Evolutionary conservation across 345 rosid genomes (phyloP), one percentile per base, ranked within the genome.

Genomic region (Schrenkiella parvula): DNA sequence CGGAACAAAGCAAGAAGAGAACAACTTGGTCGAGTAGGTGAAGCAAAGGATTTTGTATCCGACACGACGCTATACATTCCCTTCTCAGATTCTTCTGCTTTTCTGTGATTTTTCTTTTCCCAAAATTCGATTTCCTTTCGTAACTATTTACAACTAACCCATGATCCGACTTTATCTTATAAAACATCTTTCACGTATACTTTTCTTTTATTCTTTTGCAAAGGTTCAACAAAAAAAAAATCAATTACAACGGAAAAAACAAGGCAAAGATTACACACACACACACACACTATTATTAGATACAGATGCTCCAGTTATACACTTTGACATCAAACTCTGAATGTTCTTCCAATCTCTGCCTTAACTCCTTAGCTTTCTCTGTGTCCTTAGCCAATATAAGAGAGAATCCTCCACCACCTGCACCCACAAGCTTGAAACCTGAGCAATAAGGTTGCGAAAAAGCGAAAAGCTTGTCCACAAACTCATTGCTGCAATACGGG

Each of bases 361-460:
- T 88, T 47, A 95, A 71, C 65, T 82, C 79, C 47, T 50, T 83
- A 3, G 88, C 93, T 15, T 79, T 77, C 15, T 76, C 82, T 17
- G 76, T 78, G 64, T 88, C 82, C 62, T 88, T 91, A 21, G 88
- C 85, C 2, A 91, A 85, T 41, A 95, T 73, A 72, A 95, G 72
- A 4, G 89, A 93, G 52, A 91, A 95, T 32, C 98, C 99, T 29
- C 98, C 98, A 6, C 98, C 99, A 28, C 99, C 99, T 0, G 98
- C 99, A 58, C 98, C 99, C 1, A 95, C 97, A 6, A 91, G 96
- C 86, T 95, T 89, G 84, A 84, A 91, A 39, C 98, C 99, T 34
- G 90, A 82, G 82, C 97, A 83, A 83, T 81, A 91, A 18, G 93
- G 87, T 34, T 86, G 83, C 4, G 92, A 79, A 72, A 81, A 77